Percentiles rank a stretch among this genome's conserved stretches.
These are phyloP conservation scores for Hortiboletus campestris DNA, from an alignment of 768 basidiomycete genomes.

Conservation along the genomic window DNA sequence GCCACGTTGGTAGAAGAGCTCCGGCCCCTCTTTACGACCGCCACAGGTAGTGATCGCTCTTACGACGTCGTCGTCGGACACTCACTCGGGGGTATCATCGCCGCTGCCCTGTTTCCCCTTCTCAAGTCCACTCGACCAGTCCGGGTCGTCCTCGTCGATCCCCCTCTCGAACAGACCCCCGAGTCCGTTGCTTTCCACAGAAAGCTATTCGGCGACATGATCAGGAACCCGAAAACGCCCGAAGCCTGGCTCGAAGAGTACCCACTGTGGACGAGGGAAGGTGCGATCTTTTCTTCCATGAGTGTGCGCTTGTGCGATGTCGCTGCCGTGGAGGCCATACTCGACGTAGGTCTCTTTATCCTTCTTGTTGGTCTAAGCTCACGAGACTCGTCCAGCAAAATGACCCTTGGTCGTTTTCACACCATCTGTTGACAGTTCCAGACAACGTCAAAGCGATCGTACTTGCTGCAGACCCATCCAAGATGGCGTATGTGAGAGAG, in stretches of 20 bases:
- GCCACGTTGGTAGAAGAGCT: slow-evolving; percentile 12
- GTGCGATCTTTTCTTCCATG: background rate
- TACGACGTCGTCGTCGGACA: slow-evolving; percentile 19
- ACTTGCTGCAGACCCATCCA: slow-evolving; percentile 16
- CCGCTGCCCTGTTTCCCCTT: slow-evolving; percentile 10
- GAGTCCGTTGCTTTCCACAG: background rate
- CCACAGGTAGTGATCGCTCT: background rate
- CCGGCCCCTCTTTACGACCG: slow-evolving; percentile 1
- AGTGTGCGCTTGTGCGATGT: slow-evolving; percentile 6
- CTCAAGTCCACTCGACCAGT: slow-evolving; percentile 5
- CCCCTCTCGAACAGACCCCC: slow-evolving; percentile 4
- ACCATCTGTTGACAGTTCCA: slow-evolving; percentile 1
- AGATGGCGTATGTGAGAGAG: background rate
- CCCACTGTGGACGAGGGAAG: background rate
- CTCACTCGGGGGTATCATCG: slow-evolving; percentile 22
- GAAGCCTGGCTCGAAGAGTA: background rate
- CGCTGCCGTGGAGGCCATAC: slow-evolving; percentile 1
- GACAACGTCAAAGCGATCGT: background rate
- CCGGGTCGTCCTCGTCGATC: slow-evolving; percentile 13
- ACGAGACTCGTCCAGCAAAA: slow-evolving; percentile 17
- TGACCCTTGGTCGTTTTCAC: slow-evolving; percentile 20
- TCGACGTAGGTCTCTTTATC: slow-evolving; percentile 9
- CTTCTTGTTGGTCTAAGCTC: background rate
- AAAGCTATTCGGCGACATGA: fast-evolving
- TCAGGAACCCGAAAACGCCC: background rate